These are phyloP conservation scores for Tylopilus orsonianus DNA, from an alignment of 1,284 basidiomycete genomes.

Conservation along the genomic window DNA sequence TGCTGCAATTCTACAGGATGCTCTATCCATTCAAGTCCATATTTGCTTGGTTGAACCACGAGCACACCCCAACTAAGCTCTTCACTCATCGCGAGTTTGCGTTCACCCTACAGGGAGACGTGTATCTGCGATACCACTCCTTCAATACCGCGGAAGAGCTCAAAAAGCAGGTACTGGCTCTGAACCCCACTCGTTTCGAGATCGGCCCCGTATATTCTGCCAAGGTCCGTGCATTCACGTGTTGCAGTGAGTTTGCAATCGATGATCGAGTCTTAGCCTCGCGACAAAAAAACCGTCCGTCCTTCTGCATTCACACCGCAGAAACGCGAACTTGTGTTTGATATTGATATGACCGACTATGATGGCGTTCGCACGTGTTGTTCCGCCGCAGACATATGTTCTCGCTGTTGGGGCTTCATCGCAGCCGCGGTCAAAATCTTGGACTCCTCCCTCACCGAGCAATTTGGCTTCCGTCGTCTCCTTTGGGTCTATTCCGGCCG, in stretches of 20 bases:
- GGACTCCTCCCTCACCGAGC: slow-evolving; percentile 76
- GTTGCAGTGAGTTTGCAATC: slow-evolving; percentile 6
- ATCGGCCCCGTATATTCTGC: slow-evolving; percentile 94
- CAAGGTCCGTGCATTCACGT: slow-evolving; percentile 54
- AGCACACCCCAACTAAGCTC: slow-evolving; percentile 69
- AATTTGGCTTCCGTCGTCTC: slow-evolving; percentile 81
- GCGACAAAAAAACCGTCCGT: slow-evolving; percentile 86
- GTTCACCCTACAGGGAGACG: slow-evolving; percentile 91
- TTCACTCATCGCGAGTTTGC: slow-evolving; percentile 96
- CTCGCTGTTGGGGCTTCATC: slow-evolving; percentile 94
- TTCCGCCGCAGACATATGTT: slow-evolving; percentile 88
- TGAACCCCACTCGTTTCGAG: slow-evolving; percentile 92
- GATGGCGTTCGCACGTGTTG: slow-evolving; percentile 96
- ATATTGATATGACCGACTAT: slow-evolving; percentile 99
- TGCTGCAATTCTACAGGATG: slow-evolving; percentile 89
- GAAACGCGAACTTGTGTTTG: slow-evolving; percentile 94
- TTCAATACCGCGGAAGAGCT: slow-evolving; percentile 86
- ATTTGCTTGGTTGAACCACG: slow-evolving; percentile 95
- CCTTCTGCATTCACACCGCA: slow-evolving; percentile 75
- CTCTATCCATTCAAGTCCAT: slow-evolving; percentile 95
- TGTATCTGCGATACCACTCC: slow-evolving; percentile 95
- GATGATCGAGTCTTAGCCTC: slow-evolving; percentile 56
- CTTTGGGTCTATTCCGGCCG: slow-evolving; percentile 99
- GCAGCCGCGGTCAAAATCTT: slow-evolving; percentile 90
- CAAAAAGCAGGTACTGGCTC: slow-evolving; percentile 83